Evolutionary conservation across 805 yeast genomes (phyloP), one percentile per base, ranked within the genome.

Genomic region (Myxozyma nipponensis): DNA sequence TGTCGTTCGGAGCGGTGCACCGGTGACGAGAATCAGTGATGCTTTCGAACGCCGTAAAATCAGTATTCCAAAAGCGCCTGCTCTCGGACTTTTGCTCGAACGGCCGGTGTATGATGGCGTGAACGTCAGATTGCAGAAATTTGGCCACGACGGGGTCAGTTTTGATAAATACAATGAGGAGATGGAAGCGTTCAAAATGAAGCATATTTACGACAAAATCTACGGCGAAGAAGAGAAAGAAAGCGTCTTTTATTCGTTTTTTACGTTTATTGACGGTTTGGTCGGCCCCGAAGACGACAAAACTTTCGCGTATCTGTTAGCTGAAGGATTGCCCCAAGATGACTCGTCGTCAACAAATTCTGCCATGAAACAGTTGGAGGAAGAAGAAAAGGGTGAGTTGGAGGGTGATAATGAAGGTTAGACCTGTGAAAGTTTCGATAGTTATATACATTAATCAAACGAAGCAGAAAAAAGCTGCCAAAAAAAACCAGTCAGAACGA

Each of bases 61-160:
- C 56, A 89, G 90, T 63, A 86, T 93, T 57, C 98, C 98, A 49
- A 93, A 93, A 69, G 98, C 98, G 0, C 98, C 98, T 3, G 95
- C 98, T 24, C 74, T 93, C 54, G 98, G 98, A 0, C 73, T 93
- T 49, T 71, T 93, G 45, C 76, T 93, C 53, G 98, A 93, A 64
- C 81, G 84, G 50, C 98, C 98, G 0, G 95, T 90, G 10, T 93
- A 87, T 66, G 95, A 86, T 43, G 83, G 86, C 13, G 87, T 84
- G 67, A 93, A 93, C 68, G 55, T 42, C 71, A 75, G 25, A 78
- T 80, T 64, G 74, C 89, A 59, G 75, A 77, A 54, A 80, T 81
- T 84, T 62, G 97, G 96, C 19, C 86, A 86, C 65, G 84, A 84
- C 26, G 78, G 78, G 17, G 74, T 93, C 48, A 81, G 80, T 32